Evolutionary conservation across 805 yeast species (phyloP).

Genomic region (Lachancea sp.): DNA sequence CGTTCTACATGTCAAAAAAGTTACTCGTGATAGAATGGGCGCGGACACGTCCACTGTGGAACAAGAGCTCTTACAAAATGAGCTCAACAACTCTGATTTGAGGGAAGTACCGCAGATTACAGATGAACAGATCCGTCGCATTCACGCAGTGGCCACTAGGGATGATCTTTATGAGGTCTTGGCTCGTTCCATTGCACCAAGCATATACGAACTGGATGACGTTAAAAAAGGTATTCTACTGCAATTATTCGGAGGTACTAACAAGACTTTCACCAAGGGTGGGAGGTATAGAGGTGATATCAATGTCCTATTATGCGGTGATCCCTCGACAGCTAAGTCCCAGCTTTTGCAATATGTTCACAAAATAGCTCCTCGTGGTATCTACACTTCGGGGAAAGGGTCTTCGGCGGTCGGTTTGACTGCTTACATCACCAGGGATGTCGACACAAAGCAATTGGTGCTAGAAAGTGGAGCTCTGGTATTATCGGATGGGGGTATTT

Average conservation of each 20-base stretch:
- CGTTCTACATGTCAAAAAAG: constrained; percentile 85
- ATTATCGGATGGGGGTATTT: constrained; percentile 94
- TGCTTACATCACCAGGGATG: constrained; percentile 91
- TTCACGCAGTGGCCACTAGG: constrained; percentile 56
- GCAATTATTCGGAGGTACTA: constrained; percentile 93
- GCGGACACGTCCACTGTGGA: constrained; percentile 64
- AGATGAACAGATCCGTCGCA: constrained; percentile 60
- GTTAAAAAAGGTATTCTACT: constrained; percentile 91
- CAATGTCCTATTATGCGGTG: constrained; percentile 88
- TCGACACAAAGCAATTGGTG: constrained; percentile 88
- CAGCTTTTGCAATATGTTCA: constrained; percentile 93
- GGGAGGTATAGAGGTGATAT: constrained; percentile 97
- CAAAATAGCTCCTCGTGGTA: constrained; percentile 88
- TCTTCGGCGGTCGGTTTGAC: constrained; percentile 99
- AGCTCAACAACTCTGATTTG: constrained; percentile 49
- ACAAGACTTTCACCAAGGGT: constrained; percentile 80
- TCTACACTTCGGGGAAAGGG: constrained; percentile 97
- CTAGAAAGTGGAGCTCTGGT: constrained; percentile 95
- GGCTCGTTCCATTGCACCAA: constrained; percentile 92
- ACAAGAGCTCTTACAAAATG: constrained; percentile 41
- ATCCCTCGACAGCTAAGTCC: constrained; percentile 98
- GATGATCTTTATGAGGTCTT: constrained; percentile 78
- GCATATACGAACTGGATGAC: constrained; percentile 92
- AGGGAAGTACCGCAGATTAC: constrained; percentile 69
- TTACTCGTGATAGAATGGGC: constrained; percentile 75